Evolutionary conservation across 139 green algal species (phyloP), one percentile per base, ranked within the genome.

Genomic region (Auxenochlorella pyrenoidosa): DNA sequence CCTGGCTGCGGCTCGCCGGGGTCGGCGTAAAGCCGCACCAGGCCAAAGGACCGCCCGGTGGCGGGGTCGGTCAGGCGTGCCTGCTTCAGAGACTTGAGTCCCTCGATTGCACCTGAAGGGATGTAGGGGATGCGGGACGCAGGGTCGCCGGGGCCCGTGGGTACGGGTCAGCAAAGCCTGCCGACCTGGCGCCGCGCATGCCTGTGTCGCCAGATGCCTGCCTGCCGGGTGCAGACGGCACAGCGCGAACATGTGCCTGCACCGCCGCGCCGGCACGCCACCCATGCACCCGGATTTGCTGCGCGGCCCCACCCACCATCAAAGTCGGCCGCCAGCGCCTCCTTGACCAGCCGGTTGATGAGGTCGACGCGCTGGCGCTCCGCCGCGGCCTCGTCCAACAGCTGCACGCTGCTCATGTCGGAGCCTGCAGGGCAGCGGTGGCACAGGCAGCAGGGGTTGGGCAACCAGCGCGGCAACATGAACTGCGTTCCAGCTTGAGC

Each of bases 1-100:
- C 54, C 28, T n/a, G 73, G 51, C 30, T 36, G 36, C 18, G 72
- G 83, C 68, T 87, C 38, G 2, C 44, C 59, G 2, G 85, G 73
- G 85, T 92, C 89, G 12, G 87, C 87, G 38, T 92, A 92, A 18
- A 92, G 38, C 13, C 89, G 87, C 71, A 92, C 87, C n/a, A 87
- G 47, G 19, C 87, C 89, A 43, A 58, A 89, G 24, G 66, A 72
- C 63, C 79, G 79, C n/a, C 87, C 89, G 36, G 87, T 92, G 40
- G 58, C 22, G 22, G 71, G 66, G 86, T 92, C 89, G 19, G 75
- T 87, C 34, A 92, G 51, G 38, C 80, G 68, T 19, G 87, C 87
- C 73, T 87, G 76, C 72, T 92, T 92, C 28, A 92, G 72, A 21
- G 81, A 82, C 44, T 70, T 81, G 36, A 92, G 87, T 36, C 87